Conservation (phyloP, 306 rosid species). For the Dalbergia oliveri region DNA sequence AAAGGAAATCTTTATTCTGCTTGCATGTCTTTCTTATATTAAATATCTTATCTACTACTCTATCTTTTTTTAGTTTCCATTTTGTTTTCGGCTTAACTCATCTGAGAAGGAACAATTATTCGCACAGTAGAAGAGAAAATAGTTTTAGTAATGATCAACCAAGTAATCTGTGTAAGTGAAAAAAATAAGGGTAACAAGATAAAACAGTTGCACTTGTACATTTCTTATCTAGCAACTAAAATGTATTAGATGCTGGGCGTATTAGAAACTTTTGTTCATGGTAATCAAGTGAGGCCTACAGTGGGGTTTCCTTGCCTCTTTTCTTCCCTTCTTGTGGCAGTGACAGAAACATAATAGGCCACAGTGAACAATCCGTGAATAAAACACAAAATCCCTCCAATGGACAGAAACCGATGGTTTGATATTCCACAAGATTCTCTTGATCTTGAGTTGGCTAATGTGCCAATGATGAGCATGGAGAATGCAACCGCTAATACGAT, state of each 20-base stretch:
- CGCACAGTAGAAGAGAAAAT: too few relatives aligned
- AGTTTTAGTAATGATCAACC: too few relatives aligned
- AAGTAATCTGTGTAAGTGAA: too few relatives aligned
- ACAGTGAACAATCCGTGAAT: constrained; percentile 71
- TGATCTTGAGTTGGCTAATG: constrained; percentile 69
- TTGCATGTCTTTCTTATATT: too few relatives aligned
- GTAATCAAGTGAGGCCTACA: neutral
- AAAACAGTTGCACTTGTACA: neutral
- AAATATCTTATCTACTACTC: too few relatives aligned
- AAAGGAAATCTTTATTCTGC: too few relatives aligned
- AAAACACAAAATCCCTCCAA: constrained; percentile 86
- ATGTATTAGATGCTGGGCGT: neutral
- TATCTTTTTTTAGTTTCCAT: too few relatives aligned
- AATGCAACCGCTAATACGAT: constrained; percentile 55
- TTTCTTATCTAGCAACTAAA: neutral
- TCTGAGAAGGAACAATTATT: too few relatives aligned
- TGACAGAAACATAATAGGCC: constrained; percentile 63
- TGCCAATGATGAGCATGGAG: constrained; percentile 66
- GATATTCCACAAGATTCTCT: constrained; percentile 72
- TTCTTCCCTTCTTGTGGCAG: constrained; percentile 55
- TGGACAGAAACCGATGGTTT: constrained; percentile 62
- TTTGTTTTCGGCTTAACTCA: too few relatives aligned
- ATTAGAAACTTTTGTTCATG: neutral
- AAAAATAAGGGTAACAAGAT: neutral
- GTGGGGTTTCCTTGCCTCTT: constrained; percentile 24